Evolutionary conservation across 495 filamentous ascomycete genomes (phyloP).

Genomic region (Aspergillus egyptiacus): DNA sequence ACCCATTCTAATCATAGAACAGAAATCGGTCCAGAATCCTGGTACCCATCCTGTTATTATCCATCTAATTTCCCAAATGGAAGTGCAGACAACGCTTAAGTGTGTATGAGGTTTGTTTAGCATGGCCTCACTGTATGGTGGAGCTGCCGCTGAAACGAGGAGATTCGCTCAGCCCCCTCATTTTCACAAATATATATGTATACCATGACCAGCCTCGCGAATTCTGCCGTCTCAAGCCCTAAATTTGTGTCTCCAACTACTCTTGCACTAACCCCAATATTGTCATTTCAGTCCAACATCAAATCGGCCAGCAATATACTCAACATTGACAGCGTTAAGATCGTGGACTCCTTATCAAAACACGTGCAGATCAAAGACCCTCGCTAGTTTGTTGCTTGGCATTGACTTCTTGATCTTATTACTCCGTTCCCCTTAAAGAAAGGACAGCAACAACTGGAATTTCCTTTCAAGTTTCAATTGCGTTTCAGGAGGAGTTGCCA

Average conservation of each 20-base stretch:
- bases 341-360: slow-evolving; percentile 7
- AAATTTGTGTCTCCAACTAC: slow-evolving; percentile 2
- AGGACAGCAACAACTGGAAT: neutral
- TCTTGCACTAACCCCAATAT: neutral
- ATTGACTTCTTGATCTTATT: slow-evolving; percentile 10
- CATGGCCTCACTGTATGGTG: slow-evolving; percentile 13
- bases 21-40: neutral
- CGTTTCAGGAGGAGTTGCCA: neutral
- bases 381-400: slow-evolving; percentile 16
- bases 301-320: neutral
- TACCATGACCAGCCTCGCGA: slow-evolving; percentile 20
- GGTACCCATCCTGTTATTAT: too few species aligned
- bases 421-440: slow-evolving; percentile 1
- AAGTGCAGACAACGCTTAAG: too few species aligned
- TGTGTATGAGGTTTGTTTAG: slow-evolving; percentile 6
- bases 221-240: slow-evolving; percentile 2
- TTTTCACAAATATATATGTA: slow-evolving; percentile 21
- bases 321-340: neutral
- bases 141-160: slow-evolving; percentile 10
- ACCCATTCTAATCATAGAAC: neutral
- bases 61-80: neutral
- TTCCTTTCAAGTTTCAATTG: neutral
- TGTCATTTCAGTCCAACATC: neutral
- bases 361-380: slow-evolving; percentile 14
- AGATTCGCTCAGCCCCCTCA: slow-evolving; percentile 26